These are phyloP conservation scores for Fagopyrum esculentum DNA, from an alignment of 148 eudicot genomes.

Conservation along the genomic window DNA sequence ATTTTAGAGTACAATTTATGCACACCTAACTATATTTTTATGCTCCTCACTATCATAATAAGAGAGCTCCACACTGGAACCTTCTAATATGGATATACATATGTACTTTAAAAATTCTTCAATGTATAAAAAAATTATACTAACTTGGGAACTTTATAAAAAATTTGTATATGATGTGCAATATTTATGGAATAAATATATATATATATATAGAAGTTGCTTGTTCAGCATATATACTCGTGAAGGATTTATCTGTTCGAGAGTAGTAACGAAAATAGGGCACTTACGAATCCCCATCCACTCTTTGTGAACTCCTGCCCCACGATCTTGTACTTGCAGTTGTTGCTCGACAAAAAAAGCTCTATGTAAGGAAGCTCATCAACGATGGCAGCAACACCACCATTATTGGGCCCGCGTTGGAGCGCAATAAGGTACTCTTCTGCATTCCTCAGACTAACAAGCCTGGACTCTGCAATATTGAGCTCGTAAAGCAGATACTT, in stretches of 20 bases:
- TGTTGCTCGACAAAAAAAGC: conserved; percentile 39
- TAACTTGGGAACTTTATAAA: background rate
- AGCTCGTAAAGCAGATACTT: conserved; percentile 61
- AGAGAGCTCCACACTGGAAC: too few relatives aligned
- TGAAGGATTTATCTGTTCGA: background rate
- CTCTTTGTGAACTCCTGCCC: conserved; percentile 73
- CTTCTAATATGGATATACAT: too few relatives aligned
- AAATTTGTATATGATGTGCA: too few relatives aligned
- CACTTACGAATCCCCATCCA: conserved; percentile 93
- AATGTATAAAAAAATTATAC: background rate
- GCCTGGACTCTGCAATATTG: conserved; percentile 58
- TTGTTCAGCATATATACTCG: background rate
- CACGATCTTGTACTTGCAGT: conserved; percentile 55
- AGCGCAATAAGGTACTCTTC: conserved; percentile 65
- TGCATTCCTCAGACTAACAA: conserved; percentile 53
- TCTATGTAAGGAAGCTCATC: conserved; percentile 81
- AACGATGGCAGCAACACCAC: conserved; percentile 80
- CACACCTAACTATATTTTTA: too few relatives aligned
- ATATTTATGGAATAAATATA: too few relatives aligned
- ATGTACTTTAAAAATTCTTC: too few relatives aligned
- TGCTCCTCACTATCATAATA: too few relatives aligned
- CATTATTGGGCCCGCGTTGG: conserved; percentile 18
- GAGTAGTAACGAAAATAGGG: background rate
- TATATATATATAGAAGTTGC: background rate
- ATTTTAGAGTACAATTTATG: too few relatives aligned